Percentiles rank a stretch among this genome's conserved stretches.
These are phyloP conservation scores for Mycena albidolilacea DNA, from an alignment of 768 basidiomycete genomes.

Conservation along the genomic window DNA sequence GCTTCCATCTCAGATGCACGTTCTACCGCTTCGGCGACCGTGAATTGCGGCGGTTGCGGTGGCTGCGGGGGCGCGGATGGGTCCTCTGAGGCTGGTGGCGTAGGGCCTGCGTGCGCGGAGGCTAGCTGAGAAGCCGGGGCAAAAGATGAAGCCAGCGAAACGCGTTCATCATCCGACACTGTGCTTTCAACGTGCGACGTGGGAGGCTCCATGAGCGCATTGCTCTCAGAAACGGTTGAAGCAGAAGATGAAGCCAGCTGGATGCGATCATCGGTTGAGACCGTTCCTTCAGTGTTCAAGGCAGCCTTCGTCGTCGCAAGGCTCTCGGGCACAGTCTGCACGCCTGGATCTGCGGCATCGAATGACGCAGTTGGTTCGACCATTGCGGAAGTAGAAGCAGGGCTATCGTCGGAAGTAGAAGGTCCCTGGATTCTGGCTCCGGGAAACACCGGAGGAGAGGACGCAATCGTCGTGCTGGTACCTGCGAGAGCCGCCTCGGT, in stretches of 20 bases:
- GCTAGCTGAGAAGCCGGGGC: slow-evolving; percentile 17
- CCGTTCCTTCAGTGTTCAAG: slow-evolving; percentile 14
- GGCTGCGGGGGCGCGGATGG: slow-evolving; percentile 40
- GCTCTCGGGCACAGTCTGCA: slow-evolving; percentile 19
- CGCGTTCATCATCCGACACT: slow-evolving; percentile 3
- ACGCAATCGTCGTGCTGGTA: slow-evolving; percentile 8
- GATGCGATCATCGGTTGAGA: background rate
- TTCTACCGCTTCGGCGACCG: slow-evolving; percentile 64
- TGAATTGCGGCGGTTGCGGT: slow-evolving; percentile 60
- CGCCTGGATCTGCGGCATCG: slow-evolving; percentile 29
- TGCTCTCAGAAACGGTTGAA: slow-evolving; percentile 22
- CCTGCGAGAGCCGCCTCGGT: slow-evolving; percentile 14
- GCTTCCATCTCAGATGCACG: slow-evolving; percentile 57
- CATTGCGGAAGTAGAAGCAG: slow-evolving; percentile 30
- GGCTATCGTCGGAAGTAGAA: slow-evolving; percentile 35
- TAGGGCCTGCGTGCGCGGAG: slow-evolving; percentile 20
- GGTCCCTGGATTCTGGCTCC: slow-evolving; percentile 30
- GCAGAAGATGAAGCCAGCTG: slow-evolving; percentile 23
- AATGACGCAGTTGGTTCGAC: slow-evolving; percentile 16
- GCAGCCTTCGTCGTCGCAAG: background rate
- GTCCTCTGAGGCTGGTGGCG: slow-evolving; percentile 33
- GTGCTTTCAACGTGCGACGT: slow-evolving; percentile 12
- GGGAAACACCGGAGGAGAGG: slow-evolving; percentile 18
- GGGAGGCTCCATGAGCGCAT: slow-evolving; percentile 1
- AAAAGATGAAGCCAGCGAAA: slow-evolving; percentile 25